Evolutionary conservation across 2,329 filamentous ascomycete species (phyloP).

Genomic region (Cephalotrichum gorgonifer): DNA sequence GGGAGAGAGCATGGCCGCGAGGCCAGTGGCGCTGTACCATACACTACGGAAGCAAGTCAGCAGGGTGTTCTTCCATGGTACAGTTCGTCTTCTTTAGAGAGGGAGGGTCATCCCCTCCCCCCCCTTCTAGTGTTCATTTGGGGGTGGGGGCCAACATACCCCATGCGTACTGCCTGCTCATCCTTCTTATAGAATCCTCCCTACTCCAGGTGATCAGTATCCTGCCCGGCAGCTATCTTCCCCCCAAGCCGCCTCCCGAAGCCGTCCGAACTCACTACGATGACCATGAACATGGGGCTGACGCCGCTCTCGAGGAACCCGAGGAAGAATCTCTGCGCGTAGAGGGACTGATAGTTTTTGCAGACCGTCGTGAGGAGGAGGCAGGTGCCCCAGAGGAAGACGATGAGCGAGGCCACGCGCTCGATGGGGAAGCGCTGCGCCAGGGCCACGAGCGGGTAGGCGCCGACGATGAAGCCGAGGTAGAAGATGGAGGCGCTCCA

Average conservation of each 20-base stretch:
- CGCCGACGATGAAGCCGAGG: constrained; percentile 22
- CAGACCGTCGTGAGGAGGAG: constrained; percentile 30
- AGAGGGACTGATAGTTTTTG: constrained; percentile 29
- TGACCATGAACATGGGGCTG: constrained; percentile 38
- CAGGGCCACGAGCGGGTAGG: constrained; percentile 22
- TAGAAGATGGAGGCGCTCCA: constrained; percentile 31
- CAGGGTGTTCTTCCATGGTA: background rate
- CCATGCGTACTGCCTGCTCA: constrained; percentile 26
- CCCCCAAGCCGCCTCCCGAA: background rate
- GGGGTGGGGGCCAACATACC: constrained; percentile 5
- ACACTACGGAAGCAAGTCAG: constrained; percentile 8
- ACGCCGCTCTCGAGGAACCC: constrained; percentile 36
- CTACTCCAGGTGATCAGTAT: background rate
- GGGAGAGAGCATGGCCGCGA: constrained; percentile 25
- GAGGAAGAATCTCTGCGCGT: constrained; percentile 31
- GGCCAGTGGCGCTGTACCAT: constrained; percentile 32
- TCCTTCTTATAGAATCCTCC: constrained; percentile 23
- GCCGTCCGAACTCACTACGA: constrained; percentile 30
- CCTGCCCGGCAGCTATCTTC: background rate
- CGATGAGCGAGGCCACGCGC: constrained; percentile 6
- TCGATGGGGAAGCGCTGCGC: constrained; percentile 13
- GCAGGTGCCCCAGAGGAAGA: constrained; percentile 17
- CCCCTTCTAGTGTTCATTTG: too few species aligned
- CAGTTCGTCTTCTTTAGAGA: too few species aligned
- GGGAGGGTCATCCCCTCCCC: too few species aligned